A percentile compares a stretch with the other conserved stretches of the same genome.
phyloP scores from a whole-genome alignment of 2,329 filamentous ascomycete genomes.

The Zymoseptoria tritici region DNA sequence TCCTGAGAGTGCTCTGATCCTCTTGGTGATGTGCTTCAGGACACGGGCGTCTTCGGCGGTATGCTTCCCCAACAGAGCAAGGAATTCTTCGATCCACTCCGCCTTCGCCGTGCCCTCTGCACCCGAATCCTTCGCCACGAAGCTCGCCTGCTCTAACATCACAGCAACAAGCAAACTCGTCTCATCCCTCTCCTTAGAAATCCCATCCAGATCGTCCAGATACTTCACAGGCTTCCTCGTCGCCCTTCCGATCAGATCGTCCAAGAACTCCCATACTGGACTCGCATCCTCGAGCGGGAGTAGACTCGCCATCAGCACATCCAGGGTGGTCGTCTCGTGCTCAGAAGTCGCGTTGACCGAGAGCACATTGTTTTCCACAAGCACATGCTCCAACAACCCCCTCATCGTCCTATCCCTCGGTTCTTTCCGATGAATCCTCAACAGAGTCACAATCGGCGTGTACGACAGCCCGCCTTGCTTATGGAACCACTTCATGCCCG shows the following conservation, averaged over 20 bases:
- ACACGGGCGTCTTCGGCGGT: constrained; percentile 5
- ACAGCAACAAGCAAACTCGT: constrained; percentile 61
- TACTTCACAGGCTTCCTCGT: constrained; percentile 75
- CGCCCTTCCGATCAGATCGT: constrained; percentile 73
- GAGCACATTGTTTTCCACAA: constrained; percentile 59
- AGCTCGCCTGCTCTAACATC: constrained; percentile 71
- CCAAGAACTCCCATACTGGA: constrained; percentile 61
- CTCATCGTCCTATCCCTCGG: constrained; percentile 33
- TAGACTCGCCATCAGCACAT: constrained; percentile 43
- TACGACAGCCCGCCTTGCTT: constrained; percentile 56
- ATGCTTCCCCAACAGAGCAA: constrained; percentile 10
- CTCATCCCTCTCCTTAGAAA: constrained; percentile 17
- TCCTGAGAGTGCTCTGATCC: background rate
- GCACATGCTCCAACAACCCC: constrained; percentile 35
- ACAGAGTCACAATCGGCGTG: constrained; percentile 65
- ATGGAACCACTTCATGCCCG: constrained; percentile 85
- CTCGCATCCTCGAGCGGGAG: constrained; percentile 18
- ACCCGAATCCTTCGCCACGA: constrained; percentile 29
- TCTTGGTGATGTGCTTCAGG: constrained; percentile 4
- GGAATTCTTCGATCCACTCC: constrained; percentile 18
- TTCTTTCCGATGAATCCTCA: constrained; percentile 48
- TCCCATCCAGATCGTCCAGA: constrained; percentile 53
- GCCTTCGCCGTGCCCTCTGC: constrained; percentile 7
- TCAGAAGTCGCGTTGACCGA: background rate
- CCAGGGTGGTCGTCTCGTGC: constrained; percentile 32